Evolutionary conservation across 148 eudicot species (phyloP).

Genomic region (Persicaria maculosa): DNA sequence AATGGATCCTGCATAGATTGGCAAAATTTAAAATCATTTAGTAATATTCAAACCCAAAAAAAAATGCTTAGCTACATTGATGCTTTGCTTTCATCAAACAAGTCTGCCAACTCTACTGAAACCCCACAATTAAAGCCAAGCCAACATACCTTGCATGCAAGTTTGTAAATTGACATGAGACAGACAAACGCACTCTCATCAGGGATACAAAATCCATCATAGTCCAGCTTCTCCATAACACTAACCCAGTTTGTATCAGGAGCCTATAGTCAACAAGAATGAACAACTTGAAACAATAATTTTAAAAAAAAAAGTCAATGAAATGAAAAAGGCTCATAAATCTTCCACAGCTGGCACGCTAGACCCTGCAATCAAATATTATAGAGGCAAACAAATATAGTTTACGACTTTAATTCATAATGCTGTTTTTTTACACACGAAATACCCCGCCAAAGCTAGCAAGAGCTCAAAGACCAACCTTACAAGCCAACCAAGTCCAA

Average conservation of each 20-base stretch:
- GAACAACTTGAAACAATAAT: not conserved
- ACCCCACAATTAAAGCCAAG: not conserved
- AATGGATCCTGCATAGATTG: slow-evolving; percentile 55
- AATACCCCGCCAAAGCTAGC: too few relatives aligned
- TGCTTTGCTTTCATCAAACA: not conserved
- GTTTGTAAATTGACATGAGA: slow-evolving; percentile 66
- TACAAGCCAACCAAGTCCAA: too few relatives aligned
- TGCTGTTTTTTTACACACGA: too few relatives aligned
- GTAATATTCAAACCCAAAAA: not conserved
- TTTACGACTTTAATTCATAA: too few relatives aligned
- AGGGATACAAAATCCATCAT: slow-evolving; percentile 81
- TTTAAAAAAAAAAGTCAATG: not conserved
- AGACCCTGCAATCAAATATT: not conserved
- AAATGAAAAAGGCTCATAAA: not conserved
- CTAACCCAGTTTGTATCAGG: slow-evolving; percentile 73
- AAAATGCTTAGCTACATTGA: not conserved
- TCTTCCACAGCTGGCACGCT: not conserved
- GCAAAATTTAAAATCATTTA: not conserved
- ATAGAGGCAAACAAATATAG: too few relatives aligned
- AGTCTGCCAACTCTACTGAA: not conserved
- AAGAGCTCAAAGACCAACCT: too few relatives aligned
- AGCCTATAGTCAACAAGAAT: slow-evolving; percentile 38
- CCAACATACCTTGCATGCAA: slow-evolving; percentile 50
- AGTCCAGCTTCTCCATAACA: slow-evolving; percentile 77
- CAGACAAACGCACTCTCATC: slow-evolving; percentile 59